Conservation (phyloP, 164 flowering plant species). For the Stephania japonica region DNA sequence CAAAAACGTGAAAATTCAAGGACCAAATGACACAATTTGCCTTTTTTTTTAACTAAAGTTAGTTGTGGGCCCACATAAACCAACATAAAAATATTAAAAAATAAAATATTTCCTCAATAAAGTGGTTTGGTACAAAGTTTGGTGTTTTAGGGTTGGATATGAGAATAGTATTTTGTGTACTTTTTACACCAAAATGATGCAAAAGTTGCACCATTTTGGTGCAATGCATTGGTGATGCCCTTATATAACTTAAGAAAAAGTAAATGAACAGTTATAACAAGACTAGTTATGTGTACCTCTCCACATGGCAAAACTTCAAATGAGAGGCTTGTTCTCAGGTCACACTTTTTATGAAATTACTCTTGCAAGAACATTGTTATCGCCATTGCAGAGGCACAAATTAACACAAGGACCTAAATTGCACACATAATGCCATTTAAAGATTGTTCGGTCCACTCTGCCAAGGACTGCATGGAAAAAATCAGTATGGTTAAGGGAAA, state of each 20-base stretch:
- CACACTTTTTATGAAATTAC: not conserved
- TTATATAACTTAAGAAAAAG: not conserved
- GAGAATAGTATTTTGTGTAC: too few relatives aligned
- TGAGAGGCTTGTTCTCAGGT: not conserved
- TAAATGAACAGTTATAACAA: not conserved
- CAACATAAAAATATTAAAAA: too few relatives aligned
- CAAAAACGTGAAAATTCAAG: too few relatives aligned
- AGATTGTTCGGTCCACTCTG: not conserved
- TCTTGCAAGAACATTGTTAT: not conserved
- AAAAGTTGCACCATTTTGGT: too few relatives aligned
- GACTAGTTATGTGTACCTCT: not conserved
- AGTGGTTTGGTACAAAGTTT: too few relatives aligned
- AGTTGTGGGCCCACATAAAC: too few relatives aligned
- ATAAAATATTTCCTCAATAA: too few relatives aligned
- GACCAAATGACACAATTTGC: too few relatives aligned
- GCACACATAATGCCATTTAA: not conserved
- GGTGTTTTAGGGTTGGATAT: too few relatives aligned
- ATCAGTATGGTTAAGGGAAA: not conserved
- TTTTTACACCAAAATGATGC: too few relatives aligned
- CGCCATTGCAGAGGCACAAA: not conserved
- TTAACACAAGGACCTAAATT: not conserved
- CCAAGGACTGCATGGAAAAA: not conserved
- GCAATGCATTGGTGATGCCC: too few relatives aligned
- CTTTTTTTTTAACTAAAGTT: too few relatives aligned
- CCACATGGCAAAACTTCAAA: not conserved